A percentile compares a stretch with the other conserved stretches of the same genome.
Evolutionary conservation across 495 filamentous ascomycete genomes (phyloP).

Genomic region (Rhizodiscina lignyota): DNA sequence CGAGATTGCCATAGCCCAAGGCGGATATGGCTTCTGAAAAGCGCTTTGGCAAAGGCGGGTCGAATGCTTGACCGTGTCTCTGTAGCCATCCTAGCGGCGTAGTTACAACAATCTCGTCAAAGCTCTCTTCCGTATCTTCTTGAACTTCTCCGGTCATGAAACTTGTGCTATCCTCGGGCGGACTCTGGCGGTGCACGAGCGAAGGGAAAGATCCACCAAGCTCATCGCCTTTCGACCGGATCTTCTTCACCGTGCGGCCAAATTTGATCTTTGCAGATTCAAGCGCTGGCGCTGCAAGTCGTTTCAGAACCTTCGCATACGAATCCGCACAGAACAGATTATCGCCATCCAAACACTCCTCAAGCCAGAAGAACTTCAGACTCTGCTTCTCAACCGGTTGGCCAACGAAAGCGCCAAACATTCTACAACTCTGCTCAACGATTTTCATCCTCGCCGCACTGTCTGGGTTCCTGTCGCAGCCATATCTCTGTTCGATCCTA

Average conservation of each 20-base stretch:
- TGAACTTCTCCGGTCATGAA: slow-evolving; percentile 36
- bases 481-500: slow-evolving; percentile 26
- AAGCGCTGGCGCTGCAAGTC: slow-evolving; percentile 45
- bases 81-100: slow-evolving; percentile 83
- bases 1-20: slow-evolving; percentile 75
- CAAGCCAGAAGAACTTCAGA: slow-evolving; percentile 84
- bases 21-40: slow-evolving; percentile 54
- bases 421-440: slow-evolving; percentile 46
- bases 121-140: slow-evolving; percentile 33
- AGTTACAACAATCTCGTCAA: slow-evolving; percentile 79
- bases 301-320: slow-evolving; percentile 57
- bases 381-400: slow-evolving; percentile 62
- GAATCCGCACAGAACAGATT: slow-evolving; percentile 82
- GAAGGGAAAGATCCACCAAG: no score
- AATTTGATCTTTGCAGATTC: slow-evolving; percentile 47
- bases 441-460: slow-evolving; percentile 31
- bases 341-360: slow-evolving; percentile 85
- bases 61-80: slow-evolving; percentile 50
- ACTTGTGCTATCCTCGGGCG: slow-evolving; percentile 1
- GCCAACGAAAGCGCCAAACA: slow-evolving; percentile 86
- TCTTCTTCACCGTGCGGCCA: slow-evolving; percentile 35
- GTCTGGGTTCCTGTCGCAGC: slow-evolving; percentile 31
- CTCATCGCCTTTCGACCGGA: slow-evolving; percentile 24
- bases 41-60: slow-evolving; percentile 47
- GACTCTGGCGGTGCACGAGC: no score